A percentile compares a stretch with the other conserved stretches of the same genome.
These are phyloP conservation scores for Papiliotrema nemorosa DNA, from an alignment of 1,284 basidiomycete species.

Conservation along the genomic window DNA sequence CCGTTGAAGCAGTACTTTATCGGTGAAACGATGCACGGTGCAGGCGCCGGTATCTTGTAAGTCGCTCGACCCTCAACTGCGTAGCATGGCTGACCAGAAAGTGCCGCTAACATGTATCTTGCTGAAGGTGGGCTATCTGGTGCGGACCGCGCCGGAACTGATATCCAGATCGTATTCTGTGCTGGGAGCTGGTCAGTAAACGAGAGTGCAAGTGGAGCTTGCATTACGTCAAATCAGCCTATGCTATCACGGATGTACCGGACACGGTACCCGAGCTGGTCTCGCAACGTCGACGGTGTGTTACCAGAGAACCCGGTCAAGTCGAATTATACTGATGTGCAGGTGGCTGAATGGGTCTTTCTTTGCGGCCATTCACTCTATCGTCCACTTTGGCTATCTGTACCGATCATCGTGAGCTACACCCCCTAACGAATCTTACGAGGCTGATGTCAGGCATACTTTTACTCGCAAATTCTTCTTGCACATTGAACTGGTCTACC, in stretches of 20 bases:
- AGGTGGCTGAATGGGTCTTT: conserved; percentile 94
- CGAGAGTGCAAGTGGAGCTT: conserved; percentile 79
- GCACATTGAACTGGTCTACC: conserved; percentile 90
- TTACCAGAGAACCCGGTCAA: neutral
- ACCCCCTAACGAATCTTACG: neutral
- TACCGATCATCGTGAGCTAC: conserved; percentile 67
- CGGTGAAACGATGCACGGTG: conserved; percentile 88
- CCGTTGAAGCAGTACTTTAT: conserved; percentile 92
- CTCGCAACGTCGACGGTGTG: conserved; percentile 73
- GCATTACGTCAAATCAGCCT: conserved; percentile 91
- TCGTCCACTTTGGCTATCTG: conserved; percentile 86
- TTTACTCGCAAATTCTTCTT: conserved; percentile 87
- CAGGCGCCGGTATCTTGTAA: conserved; percentile 75
- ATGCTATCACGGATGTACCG: conserved; percentile 86
- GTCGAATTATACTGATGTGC: neutral
- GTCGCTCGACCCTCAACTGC: conserved; percentile 9
- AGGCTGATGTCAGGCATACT: conserved; percentile 56
- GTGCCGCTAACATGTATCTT: conserved; percentile 94
- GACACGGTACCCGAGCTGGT: conserved; percentile 87
- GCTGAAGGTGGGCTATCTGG: conserved; percentile 65
- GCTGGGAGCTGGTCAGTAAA: conserved; percentile 92
- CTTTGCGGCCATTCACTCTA: conserved; percentile 88
- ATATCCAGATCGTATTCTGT: conserved; percentile 60
- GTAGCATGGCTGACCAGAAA: no score
- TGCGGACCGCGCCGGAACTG: conserved; percentile 4